Conservation (phyloP, 208 protist genomes). For the Willaertia magna region DNA sequence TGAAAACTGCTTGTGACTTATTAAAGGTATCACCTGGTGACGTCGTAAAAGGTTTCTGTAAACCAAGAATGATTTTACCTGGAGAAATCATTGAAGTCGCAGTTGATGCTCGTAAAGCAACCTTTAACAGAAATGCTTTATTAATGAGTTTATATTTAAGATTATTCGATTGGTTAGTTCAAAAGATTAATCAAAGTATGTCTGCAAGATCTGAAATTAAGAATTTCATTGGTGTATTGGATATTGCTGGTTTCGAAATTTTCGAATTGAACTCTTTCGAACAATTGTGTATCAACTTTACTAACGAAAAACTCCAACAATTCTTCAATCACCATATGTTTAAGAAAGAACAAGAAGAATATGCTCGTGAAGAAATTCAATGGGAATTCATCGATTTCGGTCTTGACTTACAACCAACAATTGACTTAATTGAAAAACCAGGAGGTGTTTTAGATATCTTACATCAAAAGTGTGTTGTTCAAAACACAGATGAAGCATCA, state of each 20-base stretch:
- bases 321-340: constrained; percentile 34
- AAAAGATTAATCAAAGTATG: constrained; percentile 27
- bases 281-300: constrained; percentile 67
- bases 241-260: constrained; percentile 90
- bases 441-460: constrained; percentile 26
- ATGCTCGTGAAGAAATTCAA: constrained; percentile 6
- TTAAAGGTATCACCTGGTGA: background rate
- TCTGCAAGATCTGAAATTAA: constrained; percentile 28
- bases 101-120: constrained; percentile 28
- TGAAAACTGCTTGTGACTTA: background rate
- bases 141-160: constrained; percentile 34
- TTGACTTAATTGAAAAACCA: constrained; percentile 14
- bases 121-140: constrained; percentile 46
- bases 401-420: constrained; percentile 5
- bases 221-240: constrained; percentile 80
- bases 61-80: background rate
- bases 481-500: background rate
- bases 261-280: constrained; percentile 86
- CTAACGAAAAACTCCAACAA: constrained; percentile 27
- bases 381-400: constrained; percentile 12
- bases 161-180: constrained; percentile 33
- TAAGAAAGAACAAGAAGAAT: constrained; percentile 30
- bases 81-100: background rate
- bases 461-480: constrained; percentile 25
- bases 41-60: background rate